A percentile compares a stretch with the other conserved stretches of the same genome.
phyloP scores from a whole-genome alignment of 306 rosid species.

The Vigna reflexopilosa region DNA sequence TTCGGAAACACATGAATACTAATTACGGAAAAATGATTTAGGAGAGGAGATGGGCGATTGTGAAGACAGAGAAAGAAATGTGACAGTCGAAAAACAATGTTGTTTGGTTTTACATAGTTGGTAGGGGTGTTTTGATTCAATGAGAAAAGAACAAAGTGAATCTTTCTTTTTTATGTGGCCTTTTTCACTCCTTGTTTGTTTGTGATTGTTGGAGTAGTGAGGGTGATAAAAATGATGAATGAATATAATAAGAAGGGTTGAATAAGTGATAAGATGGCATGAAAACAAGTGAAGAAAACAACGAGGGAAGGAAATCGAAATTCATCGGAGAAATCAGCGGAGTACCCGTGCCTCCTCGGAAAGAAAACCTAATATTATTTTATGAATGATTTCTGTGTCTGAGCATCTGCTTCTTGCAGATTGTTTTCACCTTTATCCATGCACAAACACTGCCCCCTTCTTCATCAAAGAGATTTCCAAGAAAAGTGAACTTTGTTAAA shows the following conservation, averaged over 20 bases:
- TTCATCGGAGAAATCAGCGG: slow-evolving; percentile 95
- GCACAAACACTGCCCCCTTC: slow-evolving; percentile 42
- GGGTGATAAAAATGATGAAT: not conserved
- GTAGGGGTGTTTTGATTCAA: slow-evolving; percentile 11
- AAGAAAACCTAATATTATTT: slow-evolving; percentile 42
- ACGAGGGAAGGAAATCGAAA: not conserved
- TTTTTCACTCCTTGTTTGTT: slow-evolving; percentile 18
- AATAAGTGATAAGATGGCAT: slow-evolving; percentile 35
- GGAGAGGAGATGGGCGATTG: no score
- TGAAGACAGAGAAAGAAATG: slow-evolving; percentile 4
- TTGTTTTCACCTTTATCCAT: slow-evolving; percentile 51
- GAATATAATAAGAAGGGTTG: not conserved
- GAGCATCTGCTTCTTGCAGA: slow-evolving; percentile 45
- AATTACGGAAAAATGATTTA: no score
- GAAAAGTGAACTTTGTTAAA: slow-evolving; percentile 69
- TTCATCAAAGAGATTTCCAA: slow-evolving; percentile 64
- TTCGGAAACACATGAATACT: no score
- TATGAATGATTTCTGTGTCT: slow-evolving; percentile 18
- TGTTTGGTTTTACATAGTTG: slow-evolving; percentile 23
- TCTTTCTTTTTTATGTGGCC: not conserved
- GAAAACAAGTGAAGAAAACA: slow-evolving; percentile 46
- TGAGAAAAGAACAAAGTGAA: slow-evolving; percentile 41
- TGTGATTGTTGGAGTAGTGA: not conserved
- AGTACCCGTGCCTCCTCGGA: slow-evolving; percentile 93
- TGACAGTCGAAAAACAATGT: slow-evolving; percentile 11